These are phyloP conservation scores for Arthrobotrys megalospora DNA, from an alignment of 2,329 filamentous ascomycete species.

Conservation along the genomic window DNA sequence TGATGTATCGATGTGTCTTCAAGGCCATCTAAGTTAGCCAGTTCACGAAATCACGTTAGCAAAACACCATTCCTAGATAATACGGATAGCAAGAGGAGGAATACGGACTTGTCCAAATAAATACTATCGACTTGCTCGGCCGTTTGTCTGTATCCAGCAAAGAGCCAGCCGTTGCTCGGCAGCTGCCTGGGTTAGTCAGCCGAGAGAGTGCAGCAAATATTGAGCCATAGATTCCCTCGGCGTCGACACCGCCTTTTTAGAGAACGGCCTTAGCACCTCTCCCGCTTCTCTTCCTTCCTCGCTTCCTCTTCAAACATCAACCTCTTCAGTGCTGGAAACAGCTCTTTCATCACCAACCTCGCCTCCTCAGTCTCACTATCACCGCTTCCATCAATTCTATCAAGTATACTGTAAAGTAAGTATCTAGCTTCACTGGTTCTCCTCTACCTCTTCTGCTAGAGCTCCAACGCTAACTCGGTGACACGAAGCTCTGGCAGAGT, in stretches of 20 bases:
- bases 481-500: not conserved
- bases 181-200: not conserved
- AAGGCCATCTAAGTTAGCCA: no score
- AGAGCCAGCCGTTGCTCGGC: not conserved
- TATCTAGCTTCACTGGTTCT: not conserved
- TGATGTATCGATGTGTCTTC: no score
- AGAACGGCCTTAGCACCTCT: not conserved
- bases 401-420: not conserved
- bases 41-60: no score
- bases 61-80: no score
- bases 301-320: not conserved
- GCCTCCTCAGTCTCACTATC: not conserved
- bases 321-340: not conserved
- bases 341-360: conserved; percentile 1
- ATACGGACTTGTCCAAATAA: no score
- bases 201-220: conserved; percentile 8
- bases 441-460: not conserved
- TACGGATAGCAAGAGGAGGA: no score
- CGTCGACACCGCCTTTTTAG: not conserved
- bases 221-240: conserved; percentile 10
- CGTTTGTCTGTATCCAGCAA: no score
- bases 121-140: no score
- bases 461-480: not conserved
- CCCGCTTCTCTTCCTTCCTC: not conserved
- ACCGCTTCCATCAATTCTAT: not conserved